Conservation (phyloP, 2,329 filamentous ascomycete genomes). For the Colletotrichum musicola region DNA sequence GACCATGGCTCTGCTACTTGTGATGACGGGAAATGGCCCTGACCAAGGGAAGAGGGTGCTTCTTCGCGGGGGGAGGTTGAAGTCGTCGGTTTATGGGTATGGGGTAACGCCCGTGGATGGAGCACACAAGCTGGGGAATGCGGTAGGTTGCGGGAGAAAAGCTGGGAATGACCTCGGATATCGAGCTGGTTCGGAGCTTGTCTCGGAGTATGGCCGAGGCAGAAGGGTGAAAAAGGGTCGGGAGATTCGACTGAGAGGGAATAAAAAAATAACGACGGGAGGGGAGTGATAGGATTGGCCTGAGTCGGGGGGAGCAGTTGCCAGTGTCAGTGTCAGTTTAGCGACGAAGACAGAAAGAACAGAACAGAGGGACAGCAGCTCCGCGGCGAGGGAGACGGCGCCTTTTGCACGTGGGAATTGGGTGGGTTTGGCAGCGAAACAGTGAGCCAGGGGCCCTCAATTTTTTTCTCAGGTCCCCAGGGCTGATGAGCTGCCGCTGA, state of each 20-base stretch:
- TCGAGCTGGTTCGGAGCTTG: constrained; percentile 30
- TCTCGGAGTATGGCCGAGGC: constrained; percentile 36
- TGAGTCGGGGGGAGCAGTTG: constrained; percentile 5
- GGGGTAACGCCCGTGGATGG: constrained; percentile 30
- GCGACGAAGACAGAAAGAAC: constrained; percentile 7
- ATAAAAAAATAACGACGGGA: background rate
- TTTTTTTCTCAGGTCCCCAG: constrained; percentile 17
- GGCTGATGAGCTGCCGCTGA: constrained; percentile 17
- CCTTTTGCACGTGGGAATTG: constrained; percentile 39
- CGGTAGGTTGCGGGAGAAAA: constrained; percentile 36
- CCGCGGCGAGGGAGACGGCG: constrained; percentile 34
- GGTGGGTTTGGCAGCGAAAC: constrained; percentile 34
- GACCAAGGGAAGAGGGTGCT: constrained; percentile 97
- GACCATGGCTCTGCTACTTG: constrained; percentile 69
- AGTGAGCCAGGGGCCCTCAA: constrained; percentile 34
- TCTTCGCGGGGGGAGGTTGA: constrained; percentile 72
- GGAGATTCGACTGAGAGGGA: constrained; percentile 2
- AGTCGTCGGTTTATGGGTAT: constrained; percentile 36
- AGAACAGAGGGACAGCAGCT: constrained; percentile 9
- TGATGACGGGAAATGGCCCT: constrained; percentile 78
- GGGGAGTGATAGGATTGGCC: constrained; percentile 23
- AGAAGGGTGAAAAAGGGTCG: constrained; percentile 9
- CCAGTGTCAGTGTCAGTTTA: background rate
- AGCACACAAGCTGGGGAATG: constrained; percentile 27
- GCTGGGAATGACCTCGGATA: constrained; percentile 38